Percentiles rank a stretch among this genome's conserved stretches.
These are phyloP conservation scores for Globisporangium apiculatum DNA, from an alignment of 352 stramenopile genomes.

Conservation along the genomic window DNA sequence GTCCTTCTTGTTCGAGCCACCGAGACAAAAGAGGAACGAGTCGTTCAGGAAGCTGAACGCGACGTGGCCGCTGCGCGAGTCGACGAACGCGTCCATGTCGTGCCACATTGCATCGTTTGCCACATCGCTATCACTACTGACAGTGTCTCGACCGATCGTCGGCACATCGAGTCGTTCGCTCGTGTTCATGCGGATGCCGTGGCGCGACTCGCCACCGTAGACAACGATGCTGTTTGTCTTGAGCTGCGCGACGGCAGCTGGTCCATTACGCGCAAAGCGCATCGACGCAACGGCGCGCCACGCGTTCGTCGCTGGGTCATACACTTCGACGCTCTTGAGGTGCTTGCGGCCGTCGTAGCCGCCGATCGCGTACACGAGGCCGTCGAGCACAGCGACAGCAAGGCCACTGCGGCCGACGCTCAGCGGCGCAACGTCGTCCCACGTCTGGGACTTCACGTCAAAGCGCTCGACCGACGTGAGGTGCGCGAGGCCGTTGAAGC, in stretches of 20 bases:
- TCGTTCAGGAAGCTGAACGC: constrained; percentile 51
- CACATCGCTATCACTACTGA: too few relatives aligned
- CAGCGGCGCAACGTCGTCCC: constrained; percentile 47
- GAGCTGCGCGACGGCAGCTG: constrained; percentile 36
- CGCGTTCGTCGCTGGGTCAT: constrained; percentile 34
- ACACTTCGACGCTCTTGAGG: constrained; percentile 60
- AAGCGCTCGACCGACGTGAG: constrained; percentile 52
- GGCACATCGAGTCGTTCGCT: constrained; percentile 45
- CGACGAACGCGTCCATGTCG: constrained; percentile 46
- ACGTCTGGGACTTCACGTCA: constrained; percentile 29
- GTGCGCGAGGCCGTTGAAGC: constrained; percentile 66
- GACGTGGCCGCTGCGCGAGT: constrained; percentile 59
- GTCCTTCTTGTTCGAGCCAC: constrained; percentile 74
- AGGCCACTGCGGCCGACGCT: constrained; percentile 50
- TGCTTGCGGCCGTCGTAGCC: constrained; percentile 63
- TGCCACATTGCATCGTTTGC: constrained; percentile 21
- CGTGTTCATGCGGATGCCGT: constrained; percentile 58
- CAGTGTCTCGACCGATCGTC: constrained; percentile 1
- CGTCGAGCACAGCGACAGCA: constrained; percentile 37
- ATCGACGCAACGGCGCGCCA: constrained; percentile 43
- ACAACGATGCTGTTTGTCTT: constrained; percentile 50
- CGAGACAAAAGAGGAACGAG: constrained; percentile 63
- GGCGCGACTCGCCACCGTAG: constrained; percentile 59
- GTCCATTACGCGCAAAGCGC: constrained; percentile 55
- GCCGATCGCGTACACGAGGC: constrained; percentile 52